Evolutionary conservation across 106 monocot genomes (phyloP).

Genomic region (Gastrodia elata): DNA sequence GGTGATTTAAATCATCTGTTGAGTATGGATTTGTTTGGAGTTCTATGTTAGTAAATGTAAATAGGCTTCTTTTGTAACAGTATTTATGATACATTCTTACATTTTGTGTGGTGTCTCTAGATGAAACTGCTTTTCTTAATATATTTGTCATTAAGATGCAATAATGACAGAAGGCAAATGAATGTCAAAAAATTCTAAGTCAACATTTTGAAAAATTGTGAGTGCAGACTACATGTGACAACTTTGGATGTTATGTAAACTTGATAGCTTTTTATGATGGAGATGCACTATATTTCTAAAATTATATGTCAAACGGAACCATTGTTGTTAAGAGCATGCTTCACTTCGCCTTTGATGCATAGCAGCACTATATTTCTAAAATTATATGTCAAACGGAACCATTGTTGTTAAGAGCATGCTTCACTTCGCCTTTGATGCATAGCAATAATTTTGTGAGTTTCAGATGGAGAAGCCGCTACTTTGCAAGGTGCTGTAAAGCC

Average conservation of each 20-base stretch:
- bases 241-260: not conserved
- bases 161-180: not conserved
- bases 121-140: not conserved
- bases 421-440: too few relatives aligned
- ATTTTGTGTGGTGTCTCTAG: not conserved
- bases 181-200: not conserved
- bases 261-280: not conserved
- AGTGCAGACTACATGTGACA: not conserved
- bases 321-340: too few relatives aligned
- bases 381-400: not conserved
- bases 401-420: too few relatives aligned
- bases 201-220: not conserved
- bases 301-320: not conserved
- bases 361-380: not conserved
- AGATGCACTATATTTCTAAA: not conserved
- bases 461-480: too few relatives aligned
- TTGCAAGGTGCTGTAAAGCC: too few relatives aligned
- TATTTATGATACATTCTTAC: not conserved
- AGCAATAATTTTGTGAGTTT: too few relatives aligned
- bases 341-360: too few relatives aligned
- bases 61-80: not conserved
- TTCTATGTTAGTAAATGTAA: not conserved
- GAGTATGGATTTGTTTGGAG: not conserved
- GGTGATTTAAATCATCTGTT: not conserved
- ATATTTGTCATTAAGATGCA: not conserved